A percentile compares a stretch with the other conserved stretches of the same genome.
phyloP scores from a whole-genome alignment of 345 rosid species.

The Gynandropsis gynandra region DNA sequence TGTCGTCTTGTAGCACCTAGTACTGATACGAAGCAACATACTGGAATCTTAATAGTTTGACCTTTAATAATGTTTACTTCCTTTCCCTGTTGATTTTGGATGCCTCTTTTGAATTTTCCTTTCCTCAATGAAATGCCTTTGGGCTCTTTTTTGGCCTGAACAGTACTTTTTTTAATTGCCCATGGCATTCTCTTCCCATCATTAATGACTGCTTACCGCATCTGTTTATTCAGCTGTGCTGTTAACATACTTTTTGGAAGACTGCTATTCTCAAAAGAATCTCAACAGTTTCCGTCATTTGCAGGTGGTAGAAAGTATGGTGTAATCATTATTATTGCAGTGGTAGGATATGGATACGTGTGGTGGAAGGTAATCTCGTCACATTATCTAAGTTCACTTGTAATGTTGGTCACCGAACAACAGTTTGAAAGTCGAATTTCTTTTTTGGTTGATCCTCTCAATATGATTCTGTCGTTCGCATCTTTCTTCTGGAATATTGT shows the following conservation, averaged over 20 bases:
- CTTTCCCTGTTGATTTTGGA: conserved; percentile 7
- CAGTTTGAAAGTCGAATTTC: neutral
- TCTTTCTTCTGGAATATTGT: conserved; percentile 16
- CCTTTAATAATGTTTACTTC: neutral
- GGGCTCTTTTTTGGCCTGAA: conserved; percentile 10
- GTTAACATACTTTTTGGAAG: conserved; percentile 5
- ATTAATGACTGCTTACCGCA: neutral
- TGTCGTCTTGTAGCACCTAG: neutral
- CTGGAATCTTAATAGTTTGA: neutral
- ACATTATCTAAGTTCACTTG: no score
- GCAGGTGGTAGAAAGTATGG: conserved; percentile 30
- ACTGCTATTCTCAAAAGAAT: neutral
- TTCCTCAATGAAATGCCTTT: neutral
- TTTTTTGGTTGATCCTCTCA: conserved; percentile 1
- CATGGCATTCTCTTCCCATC: conserved; percentile 2
- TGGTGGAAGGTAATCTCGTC: conserved; percentile 29
- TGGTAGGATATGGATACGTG: conserved; percentile 29
- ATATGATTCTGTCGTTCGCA: conserved; percentile 9
- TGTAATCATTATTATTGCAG: conserved; percentile 24
- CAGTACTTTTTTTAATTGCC: neutral
- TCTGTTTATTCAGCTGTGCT: neutral
- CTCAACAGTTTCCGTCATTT: neutral
- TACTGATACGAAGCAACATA: conserved; percentile 8
- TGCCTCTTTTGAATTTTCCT: neutral
- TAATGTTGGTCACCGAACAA: no score